Conservation (phyloP, 2,329 filamentous ascomycete species). For the Aurifilum marmelostoma region DNA sequence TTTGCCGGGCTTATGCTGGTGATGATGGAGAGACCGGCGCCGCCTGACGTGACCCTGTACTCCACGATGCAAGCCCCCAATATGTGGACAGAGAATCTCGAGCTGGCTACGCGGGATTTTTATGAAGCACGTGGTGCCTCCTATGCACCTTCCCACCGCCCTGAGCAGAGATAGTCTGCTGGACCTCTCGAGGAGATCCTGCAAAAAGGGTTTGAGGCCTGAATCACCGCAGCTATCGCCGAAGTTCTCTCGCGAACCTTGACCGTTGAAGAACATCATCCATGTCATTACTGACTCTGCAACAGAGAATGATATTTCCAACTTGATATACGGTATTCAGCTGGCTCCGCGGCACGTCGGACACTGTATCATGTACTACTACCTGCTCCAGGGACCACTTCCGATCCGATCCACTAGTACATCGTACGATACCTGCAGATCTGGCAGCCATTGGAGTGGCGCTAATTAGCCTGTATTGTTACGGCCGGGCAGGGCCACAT, state of each 20-base stretch:
- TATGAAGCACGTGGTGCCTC: background rate
- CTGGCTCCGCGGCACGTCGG: background rate
- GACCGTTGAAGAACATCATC: background rate
- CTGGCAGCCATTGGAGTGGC: constrained; percentile 13
- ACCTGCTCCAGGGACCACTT: constrained; percentile 7
- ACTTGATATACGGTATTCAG: background rate
- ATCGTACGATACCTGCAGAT: constrained; percentile 25
- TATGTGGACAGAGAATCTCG: background rate
- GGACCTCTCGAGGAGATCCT: background rate
- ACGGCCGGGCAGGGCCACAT: background rate
- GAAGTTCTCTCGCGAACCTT: background rate
- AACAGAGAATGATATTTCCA: background rate
- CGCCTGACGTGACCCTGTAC: no score
- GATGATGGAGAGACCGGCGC: no score
- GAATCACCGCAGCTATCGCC: background rate
- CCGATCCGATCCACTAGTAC: constrained; percentile 15
- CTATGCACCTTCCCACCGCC: background rate
- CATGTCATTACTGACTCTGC: background rate
- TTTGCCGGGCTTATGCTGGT: background rate
- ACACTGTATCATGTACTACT: constrained; percentile 2
- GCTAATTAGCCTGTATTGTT: background rate
- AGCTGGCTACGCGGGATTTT: background rate
- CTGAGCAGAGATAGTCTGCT: background rate
- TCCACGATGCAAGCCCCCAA: background rate
- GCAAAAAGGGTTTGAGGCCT: background rate